These are phyloP conservation scores for Diaporthe caulivora DNA, from an alignment of 2,329 filamentous ascomycete species.

Conservation along the genomic window DNA sequence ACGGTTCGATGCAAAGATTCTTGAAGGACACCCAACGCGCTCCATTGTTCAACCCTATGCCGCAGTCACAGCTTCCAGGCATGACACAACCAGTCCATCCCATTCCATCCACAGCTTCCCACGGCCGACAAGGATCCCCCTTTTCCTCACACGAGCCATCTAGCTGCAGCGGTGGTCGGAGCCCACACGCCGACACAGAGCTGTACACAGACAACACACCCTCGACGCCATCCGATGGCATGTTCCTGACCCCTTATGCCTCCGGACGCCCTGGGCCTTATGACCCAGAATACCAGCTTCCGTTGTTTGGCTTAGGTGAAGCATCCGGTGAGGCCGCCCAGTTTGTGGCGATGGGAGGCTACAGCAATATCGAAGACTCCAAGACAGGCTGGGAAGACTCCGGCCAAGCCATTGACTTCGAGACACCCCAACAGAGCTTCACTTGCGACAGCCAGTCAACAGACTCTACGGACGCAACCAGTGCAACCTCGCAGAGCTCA, in stretches of 20 bases:
- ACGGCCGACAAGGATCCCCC: constrained; percentile 51
- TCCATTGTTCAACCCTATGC: constrained; percentile 44
- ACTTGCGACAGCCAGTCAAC: constrained; percentile 51
- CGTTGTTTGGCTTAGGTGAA: constrained; percentile 47
- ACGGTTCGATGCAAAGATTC: constrained; percentile 46
- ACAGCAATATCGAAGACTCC: constrained; percentile 49
- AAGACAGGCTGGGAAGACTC: constrained; percentile 48
- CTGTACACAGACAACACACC: constrained; percentile 51
- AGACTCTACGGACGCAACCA: constrained; percentile 43
- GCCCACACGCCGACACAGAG: constrained; percentile 56
- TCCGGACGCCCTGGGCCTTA: constrained; percentile 44
- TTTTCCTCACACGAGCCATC: constrained; percentile 53
- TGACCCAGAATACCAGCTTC: constrained; percentile 44
- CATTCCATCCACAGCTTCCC: constrained; percentile 41
- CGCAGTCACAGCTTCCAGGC: constrained; percentile 35
- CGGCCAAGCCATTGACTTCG: constrained; percentile 43
- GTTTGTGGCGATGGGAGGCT: constrained; percentile 52
- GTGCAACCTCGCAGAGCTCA: constrained; percentile 36
- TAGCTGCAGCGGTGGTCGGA: constrained; percentile 53
- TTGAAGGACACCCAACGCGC: constrained; percentile 47
- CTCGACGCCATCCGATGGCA: constrained; percentile 53
- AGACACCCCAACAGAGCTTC: constrained; percentile 43
- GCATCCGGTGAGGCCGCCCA: constrained; percentile 40
- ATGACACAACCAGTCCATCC: constrained; percentile 32
- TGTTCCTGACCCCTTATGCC: constrained; percentile 47